Base-by-base conservation (phyloP, 2,329 filamentous ascomycete genomes). In the Xylaria digitata region DNA sequence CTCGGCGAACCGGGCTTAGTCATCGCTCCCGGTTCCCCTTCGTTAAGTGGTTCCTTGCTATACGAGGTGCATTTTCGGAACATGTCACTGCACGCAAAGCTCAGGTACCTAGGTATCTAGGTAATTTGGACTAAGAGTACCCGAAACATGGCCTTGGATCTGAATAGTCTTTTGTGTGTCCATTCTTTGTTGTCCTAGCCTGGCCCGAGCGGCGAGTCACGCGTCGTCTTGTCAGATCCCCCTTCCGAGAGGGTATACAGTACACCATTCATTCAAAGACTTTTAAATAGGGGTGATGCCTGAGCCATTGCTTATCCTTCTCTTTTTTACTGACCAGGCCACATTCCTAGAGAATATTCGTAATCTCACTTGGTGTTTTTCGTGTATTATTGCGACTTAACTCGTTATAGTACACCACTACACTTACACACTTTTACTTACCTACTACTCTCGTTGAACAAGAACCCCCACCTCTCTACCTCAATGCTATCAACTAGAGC, bases 401-500 rank as follows among this genome's bases (percentile, higher is more conserved):
- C 49, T 53, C 19, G 19, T 37, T n/a, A 37, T 45, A 43, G 52
- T 54, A 46, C 32, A 40, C 19, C 15, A 17, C n/a, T 17, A 15
- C 17, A 15, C 5, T 9, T 48, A 37, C 37, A 48, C 32, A 52
- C 26, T 17, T 32, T 34, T 17, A 66, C 23, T 42, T 53, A 66
- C 30, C 43, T 53, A n/a, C 53, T 43, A 19, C 26, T 30, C 46
- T n/a, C 45, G 65, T 54, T 69, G 37, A 61, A 49, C 30, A 37
- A 32, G n/a, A 26, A 45, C 48, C 45, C 34, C 32, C 6, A 53
- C 50, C 32, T 23, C 61, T 59, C 17, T 26, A 30, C 55, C 48
- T 70, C 70, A 56, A 79, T 79, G 77, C 68, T 79, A 42, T 78
- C 75, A 66, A 64, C 72, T 19, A 75, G 71, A 71, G 71, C 74